These are phyloP conservation scores for Aspergillus sp. DNA, from an alignment of 2,329 filamentous ascomycete genomes.

Conservation along the genomic window DNA sequence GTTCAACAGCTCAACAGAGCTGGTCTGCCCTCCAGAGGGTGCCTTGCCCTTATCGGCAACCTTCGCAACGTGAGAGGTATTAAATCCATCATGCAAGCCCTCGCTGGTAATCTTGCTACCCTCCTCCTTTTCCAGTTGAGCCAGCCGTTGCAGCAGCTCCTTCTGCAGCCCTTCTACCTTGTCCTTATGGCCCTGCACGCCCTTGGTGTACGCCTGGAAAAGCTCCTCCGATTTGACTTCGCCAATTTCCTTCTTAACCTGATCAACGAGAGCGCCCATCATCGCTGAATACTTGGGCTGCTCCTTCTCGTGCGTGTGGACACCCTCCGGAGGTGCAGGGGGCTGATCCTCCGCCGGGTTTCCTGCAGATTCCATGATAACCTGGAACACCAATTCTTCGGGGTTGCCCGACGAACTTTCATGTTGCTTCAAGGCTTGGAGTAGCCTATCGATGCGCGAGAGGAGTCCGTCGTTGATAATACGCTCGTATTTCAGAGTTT, in stretches of 20 bases:
- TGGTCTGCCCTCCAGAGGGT: conserved; percentile 34
- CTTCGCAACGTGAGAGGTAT: conserved; percentile 75
- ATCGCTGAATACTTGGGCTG: conserved; percentile 89
- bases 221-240: conserved; percentile 62
- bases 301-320: conserved; percentile 67
- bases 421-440: conserved; percentile 67
- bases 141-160: conserved; percentile 66
- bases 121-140: conserved; percentile 77
- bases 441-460: conserved; percentile 70
- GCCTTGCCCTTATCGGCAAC: conserved; percentile 40
- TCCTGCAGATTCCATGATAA: conserved; percentile 73
- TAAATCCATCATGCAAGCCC: conserved; percentile 78
- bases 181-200: conserved; percentile 66
- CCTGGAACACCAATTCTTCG: conserved; percentile 80
- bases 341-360: conserved; percentile 68
- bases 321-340: conserved; percentile 66
- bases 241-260: conserved; percentile 80
- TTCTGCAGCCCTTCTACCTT: conserved; percentile 75
- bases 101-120: conserved; percentile 90
- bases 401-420: conserved; percentile 59
- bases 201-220: conserved; percentile 69
- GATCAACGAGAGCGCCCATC: conserved; percentile 93
- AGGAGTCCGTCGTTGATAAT: conserved; percentile 89
- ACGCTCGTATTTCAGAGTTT: conserved; percentile 81
- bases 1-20: conserved; percentile 66